A percentile compares a stretch with the other conserved stretches of the same genome.
phyloP scores from a whole-genome alignment of 495 filamentous ascomycete species.

The Aspergillus bridgeri region DNA sequence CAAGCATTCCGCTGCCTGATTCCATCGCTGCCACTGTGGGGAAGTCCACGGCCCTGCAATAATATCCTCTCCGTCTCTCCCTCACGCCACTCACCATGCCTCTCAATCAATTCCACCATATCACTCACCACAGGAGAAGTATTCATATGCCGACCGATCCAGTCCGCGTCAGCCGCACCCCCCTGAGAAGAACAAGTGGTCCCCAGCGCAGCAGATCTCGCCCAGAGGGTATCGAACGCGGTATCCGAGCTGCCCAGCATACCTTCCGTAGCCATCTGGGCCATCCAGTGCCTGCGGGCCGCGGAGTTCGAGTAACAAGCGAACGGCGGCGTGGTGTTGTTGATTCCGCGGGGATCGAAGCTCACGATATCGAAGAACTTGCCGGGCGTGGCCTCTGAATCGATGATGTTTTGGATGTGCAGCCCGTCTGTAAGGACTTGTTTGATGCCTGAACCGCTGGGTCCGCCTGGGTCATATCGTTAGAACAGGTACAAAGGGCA shows the following conservation, averaged over 20 bases:
- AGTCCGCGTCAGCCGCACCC: not conserved
- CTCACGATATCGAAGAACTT: slow-evolving; percentile 4
- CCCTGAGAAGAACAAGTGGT: not conserved
- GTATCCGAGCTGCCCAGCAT: not conserved
- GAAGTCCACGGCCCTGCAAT: no score
- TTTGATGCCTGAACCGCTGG: not conserved
- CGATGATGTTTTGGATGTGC: slow-evolving; percentile 1
- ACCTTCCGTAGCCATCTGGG: not conserved
- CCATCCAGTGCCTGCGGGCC: not conserved
- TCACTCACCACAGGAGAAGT: slow-evolving; percentile 1
- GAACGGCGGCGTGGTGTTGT: not conserved
- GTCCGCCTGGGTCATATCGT: not conserved
- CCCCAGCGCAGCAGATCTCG: not conserved
- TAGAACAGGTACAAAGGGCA: no score
- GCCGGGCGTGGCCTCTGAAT: not conserved
- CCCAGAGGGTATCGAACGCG: not conserved
- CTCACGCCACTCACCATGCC: slow-evolving; percentile 6
- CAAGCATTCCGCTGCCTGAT: slow-evolving; percentile 27
- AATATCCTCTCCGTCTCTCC: not conserved
- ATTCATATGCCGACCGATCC: not conserved
- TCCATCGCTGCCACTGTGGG: not conserved
- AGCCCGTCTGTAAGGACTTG: not conserved
- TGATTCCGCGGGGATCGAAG: slow-evolving; percentile 3
- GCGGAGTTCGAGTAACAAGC: not conserved
- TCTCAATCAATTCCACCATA: slow-evolving; percentile 5